Percentiles rank a stretch among this genome's conserved stretches.
Conservation (phyloP, 306 rosid species). For the Prunus dulcis region DNA sequence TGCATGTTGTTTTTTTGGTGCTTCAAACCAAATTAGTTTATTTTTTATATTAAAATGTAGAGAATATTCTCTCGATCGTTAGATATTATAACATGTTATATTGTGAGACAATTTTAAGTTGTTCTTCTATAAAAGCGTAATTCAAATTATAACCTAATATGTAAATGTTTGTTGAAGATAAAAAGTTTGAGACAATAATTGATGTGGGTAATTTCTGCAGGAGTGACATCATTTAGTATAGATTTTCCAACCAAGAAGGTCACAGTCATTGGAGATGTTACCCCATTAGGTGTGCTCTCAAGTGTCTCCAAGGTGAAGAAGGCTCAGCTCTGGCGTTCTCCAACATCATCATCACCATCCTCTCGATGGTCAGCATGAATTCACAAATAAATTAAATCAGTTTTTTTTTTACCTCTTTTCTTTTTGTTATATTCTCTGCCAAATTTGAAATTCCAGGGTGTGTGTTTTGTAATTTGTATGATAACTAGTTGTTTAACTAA, state of each 20-base stretch:
- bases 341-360: conserved; percentile 35
- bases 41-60: neutral
- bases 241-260: conserved; percentile 77
- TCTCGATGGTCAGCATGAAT: conserved; percentile 44
- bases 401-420: neutral
- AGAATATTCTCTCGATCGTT: neutral
- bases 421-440: neutral
- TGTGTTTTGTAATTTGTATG: conserved; percentile 15
- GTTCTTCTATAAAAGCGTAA: neutral
- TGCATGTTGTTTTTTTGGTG: neutral
- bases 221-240: conserved; percentile 82
- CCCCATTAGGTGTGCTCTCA: conserved; percentile 58
- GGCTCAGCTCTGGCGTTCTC: conserved; percentile 76
- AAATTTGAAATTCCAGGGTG: neutral
- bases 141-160: neutral
- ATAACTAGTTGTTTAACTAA: neutral
- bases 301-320: conserved; percentile 84
- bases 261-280: conserved; percentile 71
- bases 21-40: neutral
- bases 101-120: neutral
- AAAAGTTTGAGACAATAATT: neutral
- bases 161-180: neutral
- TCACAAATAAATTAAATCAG: neutral
- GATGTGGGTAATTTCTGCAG: conserved; percentile 33
- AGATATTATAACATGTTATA: neutral